Base-by-base conservation (phyloP, 2,329 filamentous ascomycete genomes). In the Colletotrichum graminicola region DNA sequence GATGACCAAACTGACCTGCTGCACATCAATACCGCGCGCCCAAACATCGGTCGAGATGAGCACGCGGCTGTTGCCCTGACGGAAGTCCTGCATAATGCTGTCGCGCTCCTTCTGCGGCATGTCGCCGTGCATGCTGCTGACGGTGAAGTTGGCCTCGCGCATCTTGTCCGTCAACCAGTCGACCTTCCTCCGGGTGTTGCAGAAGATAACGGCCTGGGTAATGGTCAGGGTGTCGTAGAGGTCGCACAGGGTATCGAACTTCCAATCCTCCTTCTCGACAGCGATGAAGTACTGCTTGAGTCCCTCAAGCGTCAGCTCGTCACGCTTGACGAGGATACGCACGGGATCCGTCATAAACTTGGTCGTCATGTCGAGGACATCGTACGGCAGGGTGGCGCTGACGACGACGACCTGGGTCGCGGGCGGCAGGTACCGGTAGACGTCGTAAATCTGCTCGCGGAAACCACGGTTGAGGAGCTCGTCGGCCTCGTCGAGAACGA, bases 301-400 rank as follows among this genome's bases (percentile, higher is more conserved):
- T 69, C 96, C 96, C 84, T 98, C 96, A 62, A 99, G 90, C 2
- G 96, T 99, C 86, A 99, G 85, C 82, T 99, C 96, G 83, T 98
- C 96, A 91, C 95, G 95, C 90, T 98, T 98, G 81, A 98, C 95
- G 34, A 98, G 89, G 79, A 98, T 97, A 75, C 95, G 93, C 56
- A 98, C 95, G 0, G 95, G 95, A 78, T 98, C 95, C 34, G 94
- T 97, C 96, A 99, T 99, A 88, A 99, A 99, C 83, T 98, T 98
- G 76, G 95, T 98, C 41, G 96, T 99, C 93, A 99, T 97, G 82
- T 98, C 95, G 64, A 99, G 90, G 26, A 99, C 96, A 79, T 99
- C 96, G 86, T 98, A 97, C 56, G 96, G 96, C 43, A 99, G 91
- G 5, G 96, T 99, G 74, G 96, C 96, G 65, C 94, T 97, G 76